Evolutionary conservation across 228 moss, liverwort and hornwort species (phyloP).

Genomic region (Sphagnum fallax): DNA sequence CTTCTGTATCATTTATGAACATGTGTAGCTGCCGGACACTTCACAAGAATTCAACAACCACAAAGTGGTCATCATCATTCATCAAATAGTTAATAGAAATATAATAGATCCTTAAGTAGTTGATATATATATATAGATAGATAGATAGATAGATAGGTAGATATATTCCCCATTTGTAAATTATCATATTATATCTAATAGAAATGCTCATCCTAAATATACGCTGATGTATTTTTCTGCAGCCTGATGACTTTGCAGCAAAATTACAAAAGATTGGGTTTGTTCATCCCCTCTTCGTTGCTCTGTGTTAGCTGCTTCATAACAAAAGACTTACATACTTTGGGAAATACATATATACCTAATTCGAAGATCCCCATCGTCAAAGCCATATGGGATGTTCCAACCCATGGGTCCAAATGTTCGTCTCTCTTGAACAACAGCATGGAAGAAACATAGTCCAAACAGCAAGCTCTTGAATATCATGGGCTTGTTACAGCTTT

Average conservation of each 20-base stretch:
- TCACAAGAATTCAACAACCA: conserved; percentile 3
- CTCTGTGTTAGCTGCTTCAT: too few relatives aligned
- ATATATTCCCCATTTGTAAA: background rate
- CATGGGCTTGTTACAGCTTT: conserved; percentile 64
- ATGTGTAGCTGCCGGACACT: conserved; percentile 83
- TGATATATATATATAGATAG: background rate
- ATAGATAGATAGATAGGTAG: background rate
- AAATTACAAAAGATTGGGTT: too few relatives aligned
- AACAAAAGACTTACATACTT: too few relatives aligned
- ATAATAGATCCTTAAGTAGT: background rate
- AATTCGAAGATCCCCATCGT: conserved; percentile 86
- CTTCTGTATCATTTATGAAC: conserved; percentile 65
- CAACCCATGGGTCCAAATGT: conserved; percentile 93
- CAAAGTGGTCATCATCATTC: too few relatives aligned
- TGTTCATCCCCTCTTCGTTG: too few relatives aligned
- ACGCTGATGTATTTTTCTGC: too few relatives aligned
- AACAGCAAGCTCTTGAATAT: conserved; percentile 78
- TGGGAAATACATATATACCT: conserved; percentile 23
- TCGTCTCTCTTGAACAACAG: conserved; percentile 81
- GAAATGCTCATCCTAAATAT: too few relatives aligned
- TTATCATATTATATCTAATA: too few relatives aligned
- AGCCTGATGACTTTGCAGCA: too few relatives aligned
- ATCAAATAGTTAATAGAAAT: too few relatives aligned
- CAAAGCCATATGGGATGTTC: conserved; percentile 97
- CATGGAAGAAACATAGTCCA: conserved; percentile 83